Evolutionary conservation across 2,329 filamentous ascomycete genomes (phyloP).

Genomic region (Huntiella abstrusa): DNA sequence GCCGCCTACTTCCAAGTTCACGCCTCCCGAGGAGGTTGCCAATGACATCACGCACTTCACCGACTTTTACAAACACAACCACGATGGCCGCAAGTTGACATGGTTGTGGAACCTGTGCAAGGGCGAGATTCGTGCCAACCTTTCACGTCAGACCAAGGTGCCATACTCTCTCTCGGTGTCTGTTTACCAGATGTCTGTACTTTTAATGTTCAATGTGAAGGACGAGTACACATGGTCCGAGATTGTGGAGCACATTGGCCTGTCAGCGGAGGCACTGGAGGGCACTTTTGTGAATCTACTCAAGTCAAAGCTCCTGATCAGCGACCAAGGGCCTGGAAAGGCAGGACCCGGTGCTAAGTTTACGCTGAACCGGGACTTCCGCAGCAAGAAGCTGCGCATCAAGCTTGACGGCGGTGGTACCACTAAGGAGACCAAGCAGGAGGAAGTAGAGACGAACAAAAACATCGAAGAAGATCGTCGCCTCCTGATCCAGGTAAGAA

Average conservation of each 20-base stretch:
- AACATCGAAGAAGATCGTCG: constrained; percentile 98
- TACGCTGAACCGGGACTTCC: constrained; percentile 82
- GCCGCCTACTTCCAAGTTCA: constrained; percentile 73
- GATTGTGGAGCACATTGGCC: constrained; percentile 60
- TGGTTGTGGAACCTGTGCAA: constrained; percentile 99
- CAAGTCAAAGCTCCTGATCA: constrained; percentile 76
- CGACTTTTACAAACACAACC: constrained; percentile 88
- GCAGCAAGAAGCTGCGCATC: constrained; percentile 94
- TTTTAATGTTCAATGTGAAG: constrained; percentile 84
- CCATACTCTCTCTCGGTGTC: constrained; percentile 96
- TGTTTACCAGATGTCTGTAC: constrained; percentile 91
- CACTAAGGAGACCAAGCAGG: constrained; percentile 89
- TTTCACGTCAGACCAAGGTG: constrained; percentile 73
- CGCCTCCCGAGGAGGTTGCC: constrained; percentile 66
- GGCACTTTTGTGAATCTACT: constrained; percentile 70
- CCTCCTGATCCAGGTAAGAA: constrained; percentile 76
- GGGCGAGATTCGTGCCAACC: constrained; percentile 86
- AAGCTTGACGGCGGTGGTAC: constrained; percentile 78
- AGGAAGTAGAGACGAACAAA: constrained; percentile 95
- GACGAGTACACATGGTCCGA: constrained; percentile 76
- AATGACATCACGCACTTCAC: constrained; percentile 79
- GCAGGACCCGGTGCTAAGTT: constrained; percentile 62
- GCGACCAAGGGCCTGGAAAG: constrained; percentile 50
- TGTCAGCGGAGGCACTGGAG: constrained; percentile 69
- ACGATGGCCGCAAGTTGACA: constrained; percentile 86